Base-by-base conservation (phyloP, 306 rosid genomes). In the Sphenostylis stenocarpa region DNA sequence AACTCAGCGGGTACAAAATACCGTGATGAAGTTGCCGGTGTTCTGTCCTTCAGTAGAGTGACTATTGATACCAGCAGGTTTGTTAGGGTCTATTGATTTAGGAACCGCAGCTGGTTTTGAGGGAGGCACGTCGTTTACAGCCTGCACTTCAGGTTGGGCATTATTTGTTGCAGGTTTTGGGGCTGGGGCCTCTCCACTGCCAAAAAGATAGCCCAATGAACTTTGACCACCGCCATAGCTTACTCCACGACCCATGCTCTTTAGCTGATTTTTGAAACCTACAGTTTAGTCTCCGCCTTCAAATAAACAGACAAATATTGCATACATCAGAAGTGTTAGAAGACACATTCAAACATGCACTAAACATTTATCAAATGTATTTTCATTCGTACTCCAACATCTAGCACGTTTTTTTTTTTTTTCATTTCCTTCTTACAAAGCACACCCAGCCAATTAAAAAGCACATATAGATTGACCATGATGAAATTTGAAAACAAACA, bases 211-310 rank as follows among this genome's bases (percentile, higher is more conserved):
- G n/a, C 93, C 96, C 90, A 95, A 79, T 8, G 98, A 95, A 86
- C 98, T 95, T 85, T 92, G 97, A 56, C 98, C 98, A 56, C 98
- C 98, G 72, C 98, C 98, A 21, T 96, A 87, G 91, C 98, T 95
- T 82, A 85, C 90, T 82, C 98, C 98, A 77, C 98, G 98, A 77
- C 98, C 98, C 98, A 95, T 95, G 75, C 48, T 89, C 82, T 81
- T 82, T 77, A 68, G 61, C 67, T 80, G 61, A 70, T 79, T 73
- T 7, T 68, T 65, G 38, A 66, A 80, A 64, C 64, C 56, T 17
- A 79, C 17, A 80, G 70, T 73, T 56, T 28, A 67, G 67, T 61
- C 68, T 44, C 84, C n/a, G 66, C 70, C 64, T 78, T 71, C 58
- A 85, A 39, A 74, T n/a, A 47, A 62, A 44, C 70, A 14, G 38